Conservation (phyloP, 169 alveolate genomes). For the Cryptosporidium andersoni region DNA sequence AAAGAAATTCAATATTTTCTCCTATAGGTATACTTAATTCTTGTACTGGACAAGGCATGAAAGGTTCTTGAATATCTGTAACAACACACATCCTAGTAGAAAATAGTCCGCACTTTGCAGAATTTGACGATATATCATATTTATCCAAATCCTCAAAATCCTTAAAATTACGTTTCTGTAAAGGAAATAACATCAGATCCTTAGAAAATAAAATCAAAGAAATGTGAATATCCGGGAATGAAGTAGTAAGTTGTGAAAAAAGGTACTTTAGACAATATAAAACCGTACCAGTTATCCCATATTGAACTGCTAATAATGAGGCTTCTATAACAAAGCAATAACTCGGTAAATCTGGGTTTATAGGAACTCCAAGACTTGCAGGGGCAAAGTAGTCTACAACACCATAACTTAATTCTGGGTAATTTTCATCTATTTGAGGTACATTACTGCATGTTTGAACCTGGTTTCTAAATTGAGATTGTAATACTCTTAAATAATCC, state of each 20-base stretch:
- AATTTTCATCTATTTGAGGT: conserved; percentile 17
- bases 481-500: conserved; percentile 52
- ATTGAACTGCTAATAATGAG: conserved; percentile 41
- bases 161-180: neutral
- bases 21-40: conserved; percentile 56
- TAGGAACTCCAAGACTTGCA: conserved; percentile 50
- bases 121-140: too few species aligned
- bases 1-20: conserved; percentile 14
- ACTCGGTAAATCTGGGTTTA: conserved; percentile 53
- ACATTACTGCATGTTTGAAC: neutral
- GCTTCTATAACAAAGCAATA: conserved; percentile 64
- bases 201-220: conserved; percentile 43
- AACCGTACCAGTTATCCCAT: conserved; percentile 17
- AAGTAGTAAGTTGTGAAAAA: conserved; percentile 13
- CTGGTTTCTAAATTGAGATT: conserved; percentile 48
- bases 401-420: conserved; percentile 66
- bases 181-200: conserved; percentile 53
- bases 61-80: conserved; percentile 54
- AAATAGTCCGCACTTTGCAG: too few species aligned
- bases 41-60: conserved; percentile 49
- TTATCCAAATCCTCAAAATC: neutral
- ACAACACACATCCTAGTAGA: conserved; percentile 44
- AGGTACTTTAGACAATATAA: conserved; percentile 48
- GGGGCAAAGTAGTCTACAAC: conserved; percentile 69
- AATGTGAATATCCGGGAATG: conserved; percentile 33